Evolutionary conservation across 2,329 filamentous ascomycete genomes (phyloP).

Genomic region (Penicillium vulpinum): DNA sequence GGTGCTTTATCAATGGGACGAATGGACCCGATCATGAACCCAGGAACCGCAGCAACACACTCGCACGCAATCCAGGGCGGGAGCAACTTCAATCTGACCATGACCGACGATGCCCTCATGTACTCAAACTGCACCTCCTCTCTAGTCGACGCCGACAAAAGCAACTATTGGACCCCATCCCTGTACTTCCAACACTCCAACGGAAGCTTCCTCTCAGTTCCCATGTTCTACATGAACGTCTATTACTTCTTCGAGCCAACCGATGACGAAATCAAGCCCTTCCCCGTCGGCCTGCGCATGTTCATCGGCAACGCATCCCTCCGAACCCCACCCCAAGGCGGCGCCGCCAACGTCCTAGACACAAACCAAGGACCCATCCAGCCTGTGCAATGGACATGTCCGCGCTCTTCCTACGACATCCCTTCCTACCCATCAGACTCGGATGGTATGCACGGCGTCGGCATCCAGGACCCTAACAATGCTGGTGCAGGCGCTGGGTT

Average conservation of each 20-base stretch:
- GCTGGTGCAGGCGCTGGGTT: conserved; percentile 15
- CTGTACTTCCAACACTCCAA: conserved; percentile 68
- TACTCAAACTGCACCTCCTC: conserved; percentile 70
- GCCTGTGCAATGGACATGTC: conserved; percentile 19
- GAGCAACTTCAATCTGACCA: conserved; percentile 64
- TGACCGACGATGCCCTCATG: conserved; percentile 62
- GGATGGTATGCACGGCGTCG: conserved; percentile 16
- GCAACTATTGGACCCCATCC: conserved; percentile 74
- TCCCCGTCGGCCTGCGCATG: conserved; percentile 71
- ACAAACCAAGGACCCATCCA: conserved; percentile 15
- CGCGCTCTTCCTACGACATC: conserved; percentile 9
- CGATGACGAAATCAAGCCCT: conserved; percentile 66
- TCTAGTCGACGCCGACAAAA: conserved; percentile 66
- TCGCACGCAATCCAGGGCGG: conserved; percentile 72
- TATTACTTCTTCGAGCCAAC: conserved; percentile 66
- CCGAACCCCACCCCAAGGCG: conserved; percentile 49
- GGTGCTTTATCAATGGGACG: conserved; percentile 15
- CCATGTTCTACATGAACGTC: conserved; percentile 52
- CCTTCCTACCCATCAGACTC: conserved; percentile 15
- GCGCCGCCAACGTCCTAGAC: conserved; percentile 38
- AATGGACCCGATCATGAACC: conserved; percentile 66
- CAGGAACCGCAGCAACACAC: conserved; percentile 60
- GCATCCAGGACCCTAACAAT: conserved; percentile 18
- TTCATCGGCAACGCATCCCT: conserved; percentile 59
- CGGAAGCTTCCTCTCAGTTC: conserved; percentile 64